phyloP scores from a whole-genome alignment of 306 rosid genomes.

The Chamaecrista fasciculata region DNA sequence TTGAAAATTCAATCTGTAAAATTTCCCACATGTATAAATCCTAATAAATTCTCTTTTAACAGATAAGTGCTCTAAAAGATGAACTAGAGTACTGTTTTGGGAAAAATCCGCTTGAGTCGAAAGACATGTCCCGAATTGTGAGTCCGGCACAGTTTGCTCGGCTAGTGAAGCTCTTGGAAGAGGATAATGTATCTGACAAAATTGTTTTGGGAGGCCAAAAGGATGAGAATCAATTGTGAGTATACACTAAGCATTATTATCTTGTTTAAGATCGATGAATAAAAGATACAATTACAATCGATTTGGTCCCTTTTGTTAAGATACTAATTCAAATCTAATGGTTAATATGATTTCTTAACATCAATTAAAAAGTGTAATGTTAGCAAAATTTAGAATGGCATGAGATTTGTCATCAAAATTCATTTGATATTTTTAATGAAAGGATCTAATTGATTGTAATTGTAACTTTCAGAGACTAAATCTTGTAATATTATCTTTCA shows the following conservation, averaged over 20 bases:
- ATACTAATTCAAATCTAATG: no score
- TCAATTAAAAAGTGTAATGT: no score
- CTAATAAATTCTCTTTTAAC: constrained; percentile 25
- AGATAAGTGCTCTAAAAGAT: constrained; percentile 54
- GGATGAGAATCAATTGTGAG: constrained; percentile 64
- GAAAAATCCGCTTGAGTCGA: constrained; percentile 49
- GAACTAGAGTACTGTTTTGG: constrained; percentile 63
- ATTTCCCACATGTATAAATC: neutral
- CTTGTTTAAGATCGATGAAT: constrained; percentile 28
- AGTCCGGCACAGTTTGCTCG: constrained; percentile 59
- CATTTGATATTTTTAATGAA: no score
- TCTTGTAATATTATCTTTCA: no score
- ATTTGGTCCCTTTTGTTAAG: no score
- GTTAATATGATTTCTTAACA: no score
- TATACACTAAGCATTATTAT: constrained; percentile 1
- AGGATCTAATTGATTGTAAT: no score
- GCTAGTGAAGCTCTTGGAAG: constrained; percentile 57
- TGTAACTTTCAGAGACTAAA: no score
- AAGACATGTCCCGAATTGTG: constrained; percentile 73
- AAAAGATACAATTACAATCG: no score
- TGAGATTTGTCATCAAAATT: no score
- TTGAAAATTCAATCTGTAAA: neutral
- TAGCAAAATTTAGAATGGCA: no score
- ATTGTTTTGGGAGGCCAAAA: constrained; percentile 76
- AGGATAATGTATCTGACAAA: constrained; percentile 61